phyloP scores from a whole-genome alignment of 345 rosid genomes.

The Psidium friedrichsthalianum region DNA sequence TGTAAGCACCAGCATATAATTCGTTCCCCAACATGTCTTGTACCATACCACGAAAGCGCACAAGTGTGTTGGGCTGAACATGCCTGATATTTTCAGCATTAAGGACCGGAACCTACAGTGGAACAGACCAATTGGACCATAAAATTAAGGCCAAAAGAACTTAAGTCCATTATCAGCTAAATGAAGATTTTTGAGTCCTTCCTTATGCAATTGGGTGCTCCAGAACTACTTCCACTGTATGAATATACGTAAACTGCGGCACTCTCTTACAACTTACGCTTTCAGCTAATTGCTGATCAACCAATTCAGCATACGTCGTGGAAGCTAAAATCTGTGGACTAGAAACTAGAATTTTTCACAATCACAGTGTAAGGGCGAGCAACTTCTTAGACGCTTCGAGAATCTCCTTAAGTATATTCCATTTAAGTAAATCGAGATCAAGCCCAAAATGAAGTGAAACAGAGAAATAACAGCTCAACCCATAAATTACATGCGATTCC shows the following conservation, averaged over 20 bases:
- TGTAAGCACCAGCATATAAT: constrained; percentile 81
- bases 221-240: not conserved
- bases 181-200: not conserved
- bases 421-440: not conserved
- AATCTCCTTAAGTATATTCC: not conserved
- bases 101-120: constrained; percentile 57
- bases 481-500: not conserved
- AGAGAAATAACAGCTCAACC: too few species aligned
- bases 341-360: not conserved
- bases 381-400: not conserved
- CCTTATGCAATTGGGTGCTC: not conserved
- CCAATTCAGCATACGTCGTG: not conserved
- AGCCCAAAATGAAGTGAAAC: not conserved
- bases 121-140: not conserved
- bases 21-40: constrained; percentile 98
- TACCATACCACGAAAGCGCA: constrained; percentile 85
- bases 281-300: not conserved
- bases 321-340: not conserved
- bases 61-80: constrained; percentile 61
- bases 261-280: not conserved
- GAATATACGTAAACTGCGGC: not conserved
- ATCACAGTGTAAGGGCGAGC: not conserved
- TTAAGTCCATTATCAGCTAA: not conserved
- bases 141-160: not conserved
- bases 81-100: constrained; percentile 30